Base-by-base conservation (phyloP, 1,284 basidiomycete species). In the Neotropicomus parvogracilis region DNA sequence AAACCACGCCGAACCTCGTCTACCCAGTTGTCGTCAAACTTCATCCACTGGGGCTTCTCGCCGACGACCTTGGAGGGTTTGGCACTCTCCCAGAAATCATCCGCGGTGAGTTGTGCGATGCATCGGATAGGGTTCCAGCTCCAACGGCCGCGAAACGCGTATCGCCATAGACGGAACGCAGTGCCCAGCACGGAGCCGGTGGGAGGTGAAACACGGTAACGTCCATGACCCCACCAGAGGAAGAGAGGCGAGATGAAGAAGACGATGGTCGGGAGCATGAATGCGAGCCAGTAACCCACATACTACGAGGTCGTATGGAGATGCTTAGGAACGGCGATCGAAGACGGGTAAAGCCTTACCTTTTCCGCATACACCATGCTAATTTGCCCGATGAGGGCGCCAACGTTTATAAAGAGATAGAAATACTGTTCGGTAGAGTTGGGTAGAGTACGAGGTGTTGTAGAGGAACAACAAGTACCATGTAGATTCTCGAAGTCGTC, bases 1-100 rank as follows among this genome's bases (percentile, higher is more conserved):
- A 92, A 69, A 2, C 88, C 90, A 59, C 90, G 79, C 48, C 77
- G 75, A 43, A 94, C 81, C 64, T 95, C 91, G 46, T 91, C 88
- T 13, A 95, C 88, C 81, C 84, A 91, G 33, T 74, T 62, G 59
- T 89, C 87, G 57, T 90, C 84, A 62, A 80, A 87, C 4, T 70
- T 81, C 83, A 88, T 88, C 85, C 85, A 88, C 2, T 37, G 28
- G 0, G 85, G 85, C 36, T 70, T 71, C 26, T 68, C 66, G 10
- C 66, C 67, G 1, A 59, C 69, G 13, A 64, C 56, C 21, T 69
- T 70, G 56, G 81, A 85, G 0, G 89, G 89, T 66, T 89, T 90
- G 4, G 77, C 87, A 37, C 60, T 70, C 46, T 91, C 85, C 91
- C 91, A 95, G 70, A 93, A 91, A 57, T 82, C 83, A 24, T 71